Percentiles rank a stretch among this genome's conserved stretches.
These are phyloP conservation scores for Trichosporon sp. DNA, from an alignment of 1,284 basidiomycete species.

Conservation along the genomic window DNA sequence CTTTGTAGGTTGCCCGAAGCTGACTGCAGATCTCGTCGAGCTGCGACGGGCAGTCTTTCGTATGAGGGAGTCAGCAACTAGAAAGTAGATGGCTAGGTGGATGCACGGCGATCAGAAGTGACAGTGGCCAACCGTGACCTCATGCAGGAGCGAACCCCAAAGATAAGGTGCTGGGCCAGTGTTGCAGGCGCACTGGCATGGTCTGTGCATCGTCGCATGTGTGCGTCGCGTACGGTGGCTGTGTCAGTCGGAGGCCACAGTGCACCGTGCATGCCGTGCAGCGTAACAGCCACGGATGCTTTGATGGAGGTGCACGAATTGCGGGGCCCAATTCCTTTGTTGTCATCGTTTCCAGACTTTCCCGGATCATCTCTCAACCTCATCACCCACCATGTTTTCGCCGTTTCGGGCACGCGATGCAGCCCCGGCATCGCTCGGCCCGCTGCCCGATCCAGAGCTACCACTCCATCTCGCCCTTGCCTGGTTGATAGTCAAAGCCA, in stretches of 20 bases:
- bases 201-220: background rate
- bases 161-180: background rate
- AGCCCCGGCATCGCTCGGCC: background rate
- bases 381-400: background rate
- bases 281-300: background rate
- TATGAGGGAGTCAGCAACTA: background rate
- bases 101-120: background rate
- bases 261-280: no score
- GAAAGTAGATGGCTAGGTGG: background rate
- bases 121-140: background rate
- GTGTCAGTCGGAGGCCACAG: no score
- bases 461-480: constrained; percentile 48
- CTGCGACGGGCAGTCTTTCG: background rate
- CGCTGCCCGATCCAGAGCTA: constrained; percentile 22
- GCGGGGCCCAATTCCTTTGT: constrained; percentile 13
- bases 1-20: background rate
- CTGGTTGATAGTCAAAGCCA: constrained; percentile 38
- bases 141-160: background rate
- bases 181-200: background rate
- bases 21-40: background rate
- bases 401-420: constrained; percentile 3
- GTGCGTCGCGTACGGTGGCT: no score
- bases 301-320: background rate
- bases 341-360: background rate
- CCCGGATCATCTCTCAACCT: background rate